Evolutionary conservation across 176 grass and related monocot genomes (phyloP).

Genomic region (Oryza punctata): DNA sequence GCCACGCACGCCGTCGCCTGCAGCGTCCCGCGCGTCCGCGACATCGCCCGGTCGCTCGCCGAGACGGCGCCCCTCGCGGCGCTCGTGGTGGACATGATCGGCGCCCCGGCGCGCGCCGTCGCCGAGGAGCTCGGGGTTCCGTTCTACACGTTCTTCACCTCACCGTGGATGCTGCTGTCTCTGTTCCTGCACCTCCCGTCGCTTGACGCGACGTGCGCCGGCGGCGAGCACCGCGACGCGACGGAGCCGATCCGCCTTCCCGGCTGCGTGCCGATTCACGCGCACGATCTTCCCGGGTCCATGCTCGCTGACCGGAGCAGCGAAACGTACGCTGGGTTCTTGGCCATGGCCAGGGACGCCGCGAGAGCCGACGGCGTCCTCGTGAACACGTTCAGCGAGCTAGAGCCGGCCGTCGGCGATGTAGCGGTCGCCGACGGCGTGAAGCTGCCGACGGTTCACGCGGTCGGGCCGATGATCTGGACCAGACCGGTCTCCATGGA

Average conservation of each 20-base stretch:
- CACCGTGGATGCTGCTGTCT: constrained; percentile 51
- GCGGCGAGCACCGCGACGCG: constrained; percentile 49
- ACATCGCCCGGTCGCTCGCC: neutral
- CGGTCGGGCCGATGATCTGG: constrained; percentile 60
- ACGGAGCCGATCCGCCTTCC: constrained; percentile 55
- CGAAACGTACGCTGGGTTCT: constrained; percentile 40
- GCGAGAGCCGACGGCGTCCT: constrained; percentile 45
- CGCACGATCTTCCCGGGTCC: constrained; percentile 32
- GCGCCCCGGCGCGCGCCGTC: constrained; percentile 31
- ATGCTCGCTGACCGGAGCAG: constrained; percentile 52
- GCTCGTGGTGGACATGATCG: constrained; percentile 59
- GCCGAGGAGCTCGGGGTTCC: constrained; percentile 36
- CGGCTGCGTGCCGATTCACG: constrained; percentile 69
- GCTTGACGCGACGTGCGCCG: constrained; percentile 47
- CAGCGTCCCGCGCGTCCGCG: constrained; percentile 3
- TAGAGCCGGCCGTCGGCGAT: constrained; percentile 47
- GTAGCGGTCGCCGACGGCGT: neutral
- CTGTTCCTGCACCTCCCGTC: constrained; percentile 64
- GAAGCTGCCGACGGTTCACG: constrained; percentile 38
- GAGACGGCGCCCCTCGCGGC: constrained; percentile 31
- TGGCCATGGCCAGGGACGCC: constrained; percentile 41
- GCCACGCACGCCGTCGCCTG: neutral
- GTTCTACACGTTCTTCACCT: constrained; percentile 66
- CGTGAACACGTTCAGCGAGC: constrained; percentile 57
- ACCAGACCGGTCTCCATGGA: constrained; percentile 9